Evolutionary conservation across 1,139 yeast species (phyloP), one percentile per base, ranked within the genome.

Genomic region (Meyerozyma elateridarum): DNA sequence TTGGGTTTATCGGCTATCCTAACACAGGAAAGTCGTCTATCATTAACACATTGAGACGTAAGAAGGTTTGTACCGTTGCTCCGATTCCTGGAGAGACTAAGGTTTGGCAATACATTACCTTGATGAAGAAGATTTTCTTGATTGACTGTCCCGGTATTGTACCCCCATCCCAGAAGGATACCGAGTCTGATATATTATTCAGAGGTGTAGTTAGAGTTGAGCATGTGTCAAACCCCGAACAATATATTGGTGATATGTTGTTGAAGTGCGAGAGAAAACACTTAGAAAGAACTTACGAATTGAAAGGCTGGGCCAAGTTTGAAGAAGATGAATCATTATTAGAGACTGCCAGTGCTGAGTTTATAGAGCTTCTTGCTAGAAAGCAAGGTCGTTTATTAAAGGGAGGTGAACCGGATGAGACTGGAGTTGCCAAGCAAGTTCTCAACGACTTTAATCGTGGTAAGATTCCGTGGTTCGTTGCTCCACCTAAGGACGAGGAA

Each of bases 61-160:
- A 91, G 72, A 91, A 91, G 66, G 98, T 91, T 28, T 93, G 98
- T 64, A 81, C 76, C 30, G 97, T 91, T 31, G 98, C 98, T 2
- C 98, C 98, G 30, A 88, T 91, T 49, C 98, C 98, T 19, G 98
- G 98, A 55, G 98, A 91, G 56, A 91, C 98, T 29, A 91, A 91
- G 61, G 97, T 91, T 28, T 91, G 98, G 98, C 98, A 91, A 67
- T 91, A 91, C 64, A 88, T 91, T 51, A 89, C 98, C 2, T 70
- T 91, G 52, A 91, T 91, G 96, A 88, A 89, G 70, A 76, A 89
- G 47, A 91, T 91, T 34, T 91, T 88, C 61, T 69, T 91, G 49
- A 91, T 91, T 51, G 98, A 91, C 62, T 91, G 98, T 68, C 98
- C 98, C 3, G 98, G 98, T 61, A 89, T 91, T 54, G 98, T 93